phyloP scores from a whole-genome alignment of 352 stramenopile species.

The Phytophthora podocarpi region DNA sequence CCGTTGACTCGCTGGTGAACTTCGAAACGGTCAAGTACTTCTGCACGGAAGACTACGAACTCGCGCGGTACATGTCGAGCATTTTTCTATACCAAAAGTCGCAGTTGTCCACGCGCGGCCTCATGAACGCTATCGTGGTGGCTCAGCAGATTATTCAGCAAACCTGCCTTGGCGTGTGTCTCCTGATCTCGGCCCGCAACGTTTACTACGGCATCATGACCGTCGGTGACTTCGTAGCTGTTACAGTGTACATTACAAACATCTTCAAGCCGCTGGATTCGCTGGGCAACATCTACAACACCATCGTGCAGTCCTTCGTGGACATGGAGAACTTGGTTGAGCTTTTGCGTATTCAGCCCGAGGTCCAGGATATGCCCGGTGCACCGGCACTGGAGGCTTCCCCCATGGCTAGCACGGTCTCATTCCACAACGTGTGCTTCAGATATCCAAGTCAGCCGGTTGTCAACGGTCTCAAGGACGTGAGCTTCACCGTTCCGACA shows the following conservation, averaged over 20 bases:
- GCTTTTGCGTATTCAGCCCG: constrained; percentile 92
- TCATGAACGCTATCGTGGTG: constrained; percentile 93
- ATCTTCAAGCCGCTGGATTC: constrained; percentile 98
- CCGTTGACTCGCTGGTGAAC: constrained; percentile 97
- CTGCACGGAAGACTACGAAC: constrained; percentile 93
- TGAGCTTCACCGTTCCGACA: constrained; percentile 68
- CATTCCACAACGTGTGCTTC: constrained; percentile 94
- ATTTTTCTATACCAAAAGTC: constrained; percentile 92
- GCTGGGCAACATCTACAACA: constrained; percentile 95
- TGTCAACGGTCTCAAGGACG: constrained; percentile 87
- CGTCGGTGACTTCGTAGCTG: constrained; percentile 96
- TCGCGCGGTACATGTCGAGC: constrained; percentile 67
- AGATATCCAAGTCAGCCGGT: constrained; percentile 89
- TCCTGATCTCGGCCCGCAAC: constrained; percentile 68
- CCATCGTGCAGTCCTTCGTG: constrained; percentile 95
- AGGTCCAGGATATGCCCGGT: constrained; percentile 89
- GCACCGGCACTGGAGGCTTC: constrained; percentile 60
- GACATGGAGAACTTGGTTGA: constrained; percentile 97
- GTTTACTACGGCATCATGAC: constrained; percentile 61
- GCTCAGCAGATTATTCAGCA: constrained; percentile 95
- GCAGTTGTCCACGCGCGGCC: constrained; percentile 89
- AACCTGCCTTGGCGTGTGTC: constrained; percentile 68
- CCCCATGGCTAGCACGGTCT: constrained; percentile 58
- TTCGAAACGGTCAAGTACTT: constrained; percentile 99
- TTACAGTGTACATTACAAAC: constrained; percentile 94